Conservation (phyloP, 2,329 filamentous ascomycete genomes). For the Aureobasidium sp. region DNA sequence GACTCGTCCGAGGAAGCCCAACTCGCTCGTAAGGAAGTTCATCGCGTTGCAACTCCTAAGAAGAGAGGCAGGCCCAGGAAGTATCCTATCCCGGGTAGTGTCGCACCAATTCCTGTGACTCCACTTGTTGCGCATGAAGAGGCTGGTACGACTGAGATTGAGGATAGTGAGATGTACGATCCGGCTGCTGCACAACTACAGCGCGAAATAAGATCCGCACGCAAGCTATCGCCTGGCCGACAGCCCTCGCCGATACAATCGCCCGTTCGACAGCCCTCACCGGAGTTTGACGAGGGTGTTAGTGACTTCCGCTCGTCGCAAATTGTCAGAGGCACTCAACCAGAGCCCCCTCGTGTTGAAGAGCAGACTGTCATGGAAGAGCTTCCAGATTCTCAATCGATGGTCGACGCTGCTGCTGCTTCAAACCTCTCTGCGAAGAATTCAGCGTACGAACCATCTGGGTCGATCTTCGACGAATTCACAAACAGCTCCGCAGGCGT, state of each 20-base stretch:
- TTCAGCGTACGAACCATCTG: slow-evolving; percentile 12
- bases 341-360: background rate
- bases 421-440: slow-evolving; percentile 13
- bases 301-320: slow-evolving; percentile 13
- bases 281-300: background rate
- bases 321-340: slow-evolving; percentile 11
- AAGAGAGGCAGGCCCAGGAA: slow-evolving; percentile 9
- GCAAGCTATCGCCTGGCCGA: background rate
- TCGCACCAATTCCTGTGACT: background rate
- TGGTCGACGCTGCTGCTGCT: slow-evolving; percentile 13
- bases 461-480: no score
- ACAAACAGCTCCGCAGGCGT: no score
- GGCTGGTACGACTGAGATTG: background rate
- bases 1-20: background rate
- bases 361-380: background rate
- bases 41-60: background rate
- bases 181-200: background rate
- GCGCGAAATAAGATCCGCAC: background rate
- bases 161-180: background rate
- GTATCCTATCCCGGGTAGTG: background rate
- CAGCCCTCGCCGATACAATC: background rate
- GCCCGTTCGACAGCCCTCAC: background rate
- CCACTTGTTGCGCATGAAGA: background rate
- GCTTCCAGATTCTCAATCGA: background rate
- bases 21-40: background rate